Evolutionary conservation across 306 rosid species (phyloP), one percentile per base, ranked within the genome.

Genomic region (Prunus padus): DNA sequence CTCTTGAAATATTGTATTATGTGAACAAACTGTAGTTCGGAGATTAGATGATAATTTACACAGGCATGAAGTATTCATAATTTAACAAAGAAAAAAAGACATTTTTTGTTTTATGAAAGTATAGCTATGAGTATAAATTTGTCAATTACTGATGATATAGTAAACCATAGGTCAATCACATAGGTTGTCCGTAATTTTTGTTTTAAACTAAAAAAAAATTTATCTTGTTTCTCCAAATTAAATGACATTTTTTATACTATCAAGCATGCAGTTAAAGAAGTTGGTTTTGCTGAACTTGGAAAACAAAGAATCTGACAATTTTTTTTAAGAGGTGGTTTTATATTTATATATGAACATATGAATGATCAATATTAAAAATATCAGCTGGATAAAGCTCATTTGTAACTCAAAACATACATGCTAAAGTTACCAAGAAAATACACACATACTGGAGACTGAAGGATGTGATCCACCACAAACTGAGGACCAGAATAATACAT

Each of bases 401-500:
- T 15, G 40, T 6, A 40, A 49, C 23, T 10, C 37, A 22, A 67
- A 56, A 8, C 25, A 74, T 19, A 50, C 52, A 73, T 33, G 59
- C 19, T 72, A 81, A 42, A 67, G 52, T 67, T 74, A 76, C 42
- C 59, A 25, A 6, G 63, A 54, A 75, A 75, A 74, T 74, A 73
- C 51, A 18, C 72, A 83, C 97, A 28, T 92, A 94, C 97, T 51
- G 96, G 93, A 76, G 96, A 90, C 83, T 83, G 93, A 73, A 91
- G 96, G 65, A 87, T 82, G 77, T 84, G 89, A 82, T 90, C 92
- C 77, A 89, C 86, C 78, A 94, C 74, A 75, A 92, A 88, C 77
- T 70, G 86, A 84, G 97, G 97, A 82, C 98, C 97, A 80, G 97
- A 90, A 79, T 90, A 94, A 84, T 86, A 88, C 65, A 88, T 90